Evolutionary conservation across 306 rosid species (phyloP), one percentile per base, ranked within the genome.

Genomic region (Quercus agrifolia): DNA sequence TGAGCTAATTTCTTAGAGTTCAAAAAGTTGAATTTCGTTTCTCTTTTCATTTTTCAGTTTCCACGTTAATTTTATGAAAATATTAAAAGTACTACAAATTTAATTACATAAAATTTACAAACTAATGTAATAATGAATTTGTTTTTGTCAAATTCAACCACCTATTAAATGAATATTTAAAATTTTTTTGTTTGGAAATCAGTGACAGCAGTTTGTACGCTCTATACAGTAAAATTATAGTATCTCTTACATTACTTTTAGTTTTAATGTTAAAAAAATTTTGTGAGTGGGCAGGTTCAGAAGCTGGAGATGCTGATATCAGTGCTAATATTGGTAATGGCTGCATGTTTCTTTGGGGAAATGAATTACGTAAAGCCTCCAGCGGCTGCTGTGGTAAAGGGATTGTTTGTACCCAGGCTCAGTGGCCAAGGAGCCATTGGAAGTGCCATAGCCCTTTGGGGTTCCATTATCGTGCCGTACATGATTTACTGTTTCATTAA

Each of bases 401-500:
- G 92, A 33, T 79, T 94, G 97, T 92, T 94, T 23, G 56, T 89
- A 8, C 98, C 98, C 0, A 91, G 88, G 81, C 92, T 92, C 74
- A 76, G 19, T 0, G 97, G 93, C 59, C 74, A 88, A 1, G 91
- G 87, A 4, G 97, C 97, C 72, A 89, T 92, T 12, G 99, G 82
- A 12, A 97, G 91, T 21, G 95, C 99, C 66, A 92, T 94, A 38
- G 93, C 99, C 52, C 93, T 92, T 71, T 77, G 92, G 64, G 99
- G 99, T 67, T 93, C 99, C 80, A 92, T 94, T 33, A 70, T 94
- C 78, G 92, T 94, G 97, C 97, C 99, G 99, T 94, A 91, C 41
- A 35, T 35, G 41, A 35, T 35, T 35, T 35, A 0, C 41, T 35
- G 41, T 8, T 6, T 35, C 41, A 73, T 8, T 27, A 18, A 56